Base-by-base conservation (phyloP, 495 filamentous ascomycete species). In the Evernia prunastri region DNA sequence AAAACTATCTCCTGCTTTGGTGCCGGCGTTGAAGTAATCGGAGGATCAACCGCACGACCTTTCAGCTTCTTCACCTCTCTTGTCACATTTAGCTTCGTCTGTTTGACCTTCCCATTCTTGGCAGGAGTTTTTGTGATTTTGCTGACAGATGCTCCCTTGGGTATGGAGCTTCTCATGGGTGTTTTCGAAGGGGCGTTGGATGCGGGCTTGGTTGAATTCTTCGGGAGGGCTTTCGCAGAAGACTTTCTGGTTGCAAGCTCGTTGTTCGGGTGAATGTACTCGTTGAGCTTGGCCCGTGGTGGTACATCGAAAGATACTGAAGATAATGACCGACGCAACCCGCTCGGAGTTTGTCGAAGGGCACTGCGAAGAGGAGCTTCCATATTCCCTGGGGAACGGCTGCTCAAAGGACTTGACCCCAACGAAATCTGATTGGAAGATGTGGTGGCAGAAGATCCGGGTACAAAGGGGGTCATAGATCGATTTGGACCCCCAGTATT, bases 81-180 rank as follows among this genome's bases (percentile, higher is more conserved):
- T 17, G 45, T 60, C 4, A 68, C 51, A 8, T 70, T 68, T 5
- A 70, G 66, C 53, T 58, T 70, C 13, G 63, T 66, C 56, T 70
- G 68, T n/a, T n/a, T n/a, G 10, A 60, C 18, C 53, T 68, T 70
- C 33, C 53, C 53, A 12, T 57, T 63, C 13, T 57, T 63, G 29
- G 27, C 40, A 20, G 51, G 15, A 27, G 20, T 23, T 47, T 57
- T 63, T 9, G 63, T 42, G n/a, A 45, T 36, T 60, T 59, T 35
- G 27, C 36, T 60, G 53, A 40, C 36, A 10, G 47, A 10, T 54
- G 31, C 36, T 20, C 58, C 64, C 31, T 15, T 35, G 23, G 65
- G 27, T 12, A 33, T 36, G 12, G 42, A 9, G 17, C n/a, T 29
- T 36, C 56, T 53, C 15, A n/a, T 11, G 18, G 59, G 18, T 17